Evolutionary conservation across 2,329 filamentous ascomycete genomes (phyloP), one percentile per base, ranked within the genome.

Genomic region (Leptodontidium sp.): DNA sequence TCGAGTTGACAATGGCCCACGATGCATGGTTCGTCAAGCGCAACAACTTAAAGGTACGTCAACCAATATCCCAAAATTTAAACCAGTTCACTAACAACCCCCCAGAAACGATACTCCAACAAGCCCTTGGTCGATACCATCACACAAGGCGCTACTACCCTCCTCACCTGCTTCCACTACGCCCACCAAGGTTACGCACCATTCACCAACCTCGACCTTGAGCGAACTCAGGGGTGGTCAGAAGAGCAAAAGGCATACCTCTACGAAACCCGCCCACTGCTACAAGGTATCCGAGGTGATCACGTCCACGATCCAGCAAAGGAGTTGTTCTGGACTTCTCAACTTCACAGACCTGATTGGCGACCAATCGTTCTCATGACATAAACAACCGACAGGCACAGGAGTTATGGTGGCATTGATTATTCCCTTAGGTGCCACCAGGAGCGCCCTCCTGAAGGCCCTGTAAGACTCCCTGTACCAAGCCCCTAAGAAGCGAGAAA

Each of bases 1-100:
- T 70, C n/a, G 69, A 70, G 53, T 66, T 70, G 43, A 68, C 69
- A 3, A 70, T 68, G 61, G 61, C 64, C 4, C 69, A 70, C 21
- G 69, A 70, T 59, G 64, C 64, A 12, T 64, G 64, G 66, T 70
- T 70, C 47, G 69, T 67, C 12, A 66, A 65, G 47, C 43, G 66
- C 5, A 63, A 70, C 40, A 68, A 66, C 49, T 24, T 70, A 11
- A 67, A 70, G 65, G 68, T 70, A 57, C n/a, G 59, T 62, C 35
- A 29, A 32, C 35, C 11, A 26, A 43, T 47, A 29, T 35, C 11
- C 53, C 35, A 9, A 2, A 24, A 43, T 1, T 50, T 32, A n/a
- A 15, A 40, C 47, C 29, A 14, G 32, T 14, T 61, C 35, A 24
- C 45, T 63, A 35, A 45, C 8, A 49, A 50, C 47, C 15, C 26